Evolutionary conservation across 495 filamentous ascomycete genomes (phyloP), one percentile per base, ranked within the genome.

Genomic region (Monascus purpureus): DNA sequence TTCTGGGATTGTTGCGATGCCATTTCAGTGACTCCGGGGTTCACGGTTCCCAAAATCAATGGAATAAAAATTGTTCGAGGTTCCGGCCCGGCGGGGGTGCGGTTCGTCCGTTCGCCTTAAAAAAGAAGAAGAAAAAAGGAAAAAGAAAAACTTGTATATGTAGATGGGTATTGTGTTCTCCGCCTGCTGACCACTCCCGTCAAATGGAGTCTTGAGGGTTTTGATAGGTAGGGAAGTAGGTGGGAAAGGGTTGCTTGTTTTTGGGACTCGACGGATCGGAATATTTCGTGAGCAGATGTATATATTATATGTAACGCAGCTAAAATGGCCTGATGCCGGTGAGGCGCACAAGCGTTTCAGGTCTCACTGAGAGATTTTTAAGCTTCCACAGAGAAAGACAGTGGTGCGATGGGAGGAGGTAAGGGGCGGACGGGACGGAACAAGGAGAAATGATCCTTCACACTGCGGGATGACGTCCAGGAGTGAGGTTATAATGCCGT

Each of bases 391-490:
- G 15, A 16, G 5, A 16, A 32, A 32, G 17, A 22, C 6, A 32
- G 23, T 32, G 8, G 29, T 13, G 29, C 12, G 18, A 22, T 32
- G 29, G 11, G 14, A 14, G 7, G 28, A 16, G 18, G 28, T 6
- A 14, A 6, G 14, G 6, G 11, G 14, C 4, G 23, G 3, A 9
- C 11, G n/a, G 18, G 6, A 4, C 5, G 23, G 8, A 4, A 22
- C 13, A 32, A 6, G 29, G n/a, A 17, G 13, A 18, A 9, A 8
- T 7, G 17, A 20, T 12, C 9, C 29, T 5, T 6, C 6, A 16
- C n/a, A 2, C 28, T 16, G 17, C 29, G 16, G 29, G 17, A 22
- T 32, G 16, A 20, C 17, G 29, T 32, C 23, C 29, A 18, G 29
- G 25, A 6, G 11, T n/a, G n/a, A n/a, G n/a, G n/a, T n/a, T n/a